These are phyloP conservation scores for Citrus inodora DNA, from an alignment of 345 rosid species.

Conservation along the genomic window DNA sequence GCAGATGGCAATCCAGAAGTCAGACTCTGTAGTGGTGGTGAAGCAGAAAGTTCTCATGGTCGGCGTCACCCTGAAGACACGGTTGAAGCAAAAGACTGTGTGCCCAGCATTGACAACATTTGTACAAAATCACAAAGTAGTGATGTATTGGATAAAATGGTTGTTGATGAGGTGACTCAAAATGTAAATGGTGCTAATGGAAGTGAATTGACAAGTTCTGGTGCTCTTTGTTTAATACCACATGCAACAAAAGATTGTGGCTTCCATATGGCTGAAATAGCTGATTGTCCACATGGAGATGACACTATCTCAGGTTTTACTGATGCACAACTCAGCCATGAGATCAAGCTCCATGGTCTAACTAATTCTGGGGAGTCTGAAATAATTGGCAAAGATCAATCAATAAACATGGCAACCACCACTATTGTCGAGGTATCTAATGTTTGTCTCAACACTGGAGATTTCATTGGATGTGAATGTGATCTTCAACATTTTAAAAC, in stretches of 20 bases:
- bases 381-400: constrained; percentile 14
- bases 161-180: constrained; percentile 24
- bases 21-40: constrained; percentile 19
- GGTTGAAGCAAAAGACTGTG: constrained; percentile 21
- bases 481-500: constrained; percentile 25
- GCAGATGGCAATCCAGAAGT: constrained; percentile 17
- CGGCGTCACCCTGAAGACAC: constrained; percentile 13
- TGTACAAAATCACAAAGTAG: constrained; percentile 10
- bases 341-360: constrained; percentile 27
- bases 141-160: constrained; percentile 20
- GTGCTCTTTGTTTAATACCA: constrained; percentile 8
- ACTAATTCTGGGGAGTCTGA: constrained; percentile 22
- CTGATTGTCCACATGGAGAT: constrained; percentile 22
- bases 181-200: constrained; percentile 1
- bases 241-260: constrained; percentile 27
- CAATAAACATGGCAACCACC: constrained; percentile 15
- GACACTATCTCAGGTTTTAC: constrained; percentile 10
- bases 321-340: constrained; percentile 16
- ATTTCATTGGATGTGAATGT: constrained; percentile 18
- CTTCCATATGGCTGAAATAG: constrained; percentile 11
- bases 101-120: constrained; percentile 16
- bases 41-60: constrained; percentile 20
- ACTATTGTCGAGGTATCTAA: constrained; percentile 15
- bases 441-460: constrained; percentile 16
- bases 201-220: constrained; percentile 12